Evolutionary conservation across 2,329 filamentous ascomycete species (phyloP), one percentile per base, ranked within the genome.

Genomic region (Aspergillus cejpii): DNA sequence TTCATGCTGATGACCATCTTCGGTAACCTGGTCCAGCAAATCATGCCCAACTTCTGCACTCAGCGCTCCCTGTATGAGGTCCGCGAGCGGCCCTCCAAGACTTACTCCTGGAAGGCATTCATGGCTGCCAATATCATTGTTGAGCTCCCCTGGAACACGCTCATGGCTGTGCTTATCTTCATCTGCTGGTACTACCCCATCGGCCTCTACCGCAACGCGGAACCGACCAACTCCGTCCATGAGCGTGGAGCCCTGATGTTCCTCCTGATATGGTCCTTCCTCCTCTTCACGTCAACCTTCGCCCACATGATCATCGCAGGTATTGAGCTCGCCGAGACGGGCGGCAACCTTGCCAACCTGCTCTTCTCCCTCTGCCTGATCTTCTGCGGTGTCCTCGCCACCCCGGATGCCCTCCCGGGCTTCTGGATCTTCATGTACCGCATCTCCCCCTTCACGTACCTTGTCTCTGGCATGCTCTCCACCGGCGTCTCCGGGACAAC

Each of bases 1-100:
- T 94, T 94, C 77, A 86, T 92, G 77, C 70, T 92, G 45, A 73
- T 85, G 46, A 91, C 84, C 34, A 80, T 94, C 61, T 94, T 94
- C 61, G 84, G 85, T 47, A 70, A 71, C 53, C 53, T 72, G 39
- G 64, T 70, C 6, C 68, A 72, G 45, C 68, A 79, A 54, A 79
- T 80, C 51, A 78, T 80, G 67, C 78, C 78, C 1, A 67, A 76
- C 33, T 81, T 81, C 57, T 69, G 77, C 39, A 77, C 74, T 2
- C 77, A 80, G 56, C 72, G 78, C 39, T 71, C 75, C 2, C 66
- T 81, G 4, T 81, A 80, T 61, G 78, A 81, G 62, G 75, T 73
- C 10, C 77, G 78, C 44, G 78, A 82, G 55, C 70, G 77, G 3
- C 77, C 82, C 0, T 80, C 76, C 62, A 87, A 87, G 58, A 74